Evolutionary conservation across 2,329 filamentous ascomycete genomes (phyloP), one percentile per base, ranked within the genome.

Genomic region (Penicillium sp.): DNA sequence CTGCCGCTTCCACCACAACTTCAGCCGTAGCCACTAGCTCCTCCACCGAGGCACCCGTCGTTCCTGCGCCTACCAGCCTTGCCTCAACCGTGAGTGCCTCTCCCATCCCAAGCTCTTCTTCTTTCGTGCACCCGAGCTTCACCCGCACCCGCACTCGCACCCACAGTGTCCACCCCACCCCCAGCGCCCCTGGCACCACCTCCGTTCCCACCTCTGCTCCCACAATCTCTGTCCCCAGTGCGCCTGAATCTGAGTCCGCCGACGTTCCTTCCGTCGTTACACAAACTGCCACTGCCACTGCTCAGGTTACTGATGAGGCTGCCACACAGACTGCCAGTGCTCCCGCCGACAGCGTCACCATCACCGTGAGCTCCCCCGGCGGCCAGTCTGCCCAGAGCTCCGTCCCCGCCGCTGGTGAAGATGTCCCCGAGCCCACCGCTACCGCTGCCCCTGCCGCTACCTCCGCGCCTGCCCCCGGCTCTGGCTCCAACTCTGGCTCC

Each of bases 251-350:
- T 2, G 41, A 51, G 14, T 45, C 43, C 23, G 26, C 45, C 14
- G 14, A 16, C 7, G 47, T 54, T 39, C 44, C 59, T 44, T 40
- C 64, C 30, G 53, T 53, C 16, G 39, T 50, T 29, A 59, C 50
- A 40, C 51, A 56, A 29, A 47, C 45, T 42, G 36, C 59, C n/a
- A 53, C 56, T 49, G 42, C 59, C n/a, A 49, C 47, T 32, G 9
- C 58, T 40, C 51, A 62, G 55, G 61, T 58, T 43, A 59, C 62
- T 53, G 54, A 61, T 47, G 47, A 60, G 55, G 59, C 63, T 48
- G 59, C 47, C 51, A 53, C 56, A 53, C 61, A 65, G 58, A 63
- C 63, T 41, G 39, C 63, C 39, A 66, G 61, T 50, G 54, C 58
- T 18, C 41, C 46, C 19, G 42, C 58, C 18, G 61, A 61, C 42